Evolutionary conservation across 169 alveolate species (phyloP), one percentile per base, ranked within the genome.

Genomic region (Cryptosporidium meleagridis): DNA sequence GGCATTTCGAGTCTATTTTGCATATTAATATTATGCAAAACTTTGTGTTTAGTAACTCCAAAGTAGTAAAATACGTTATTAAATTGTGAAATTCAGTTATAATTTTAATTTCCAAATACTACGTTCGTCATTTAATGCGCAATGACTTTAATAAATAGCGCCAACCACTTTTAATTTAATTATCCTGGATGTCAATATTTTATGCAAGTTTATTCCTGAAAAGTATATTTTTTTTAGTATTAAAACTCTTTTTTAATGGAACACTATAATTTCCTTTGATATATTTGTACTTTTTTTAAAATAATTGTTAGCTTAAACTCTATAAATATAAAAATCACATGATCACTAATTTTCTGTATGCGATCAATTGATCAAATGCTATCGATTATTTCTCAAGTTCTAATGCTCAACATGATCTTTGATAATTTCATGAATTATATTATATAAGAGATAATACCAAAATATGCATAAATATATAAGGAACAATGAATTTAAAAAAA

Each of bases 1-100:
- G 70, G 52, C 86, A 86, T 86, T 62, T 65, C 69, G 23, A 51
- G 37, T 21, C 51, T 53, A 10, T 65, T 65, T 44, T 62, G 45
- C 48, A 80, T 31, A n/a, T 12, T 41, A 72, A 44, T 48, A 14
- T 35, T 12, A 33, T 52, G 35, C 70, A 72, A 72, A 55, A 21
- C 35, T 23, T 26, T 55, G 35, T 55, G 18, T 55, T n/a, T 5
- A 26, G 18, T 21, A 55, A 55, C 67, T 55, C 37, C 67, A 55
- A 37, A 23, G 8, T 39, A 7, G 67, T 55, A 55, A 55, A 55
- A 55, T 55, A 55, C 67, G 67, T 26, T n/a, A 55, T 23, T 55
- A 55, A 55, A 23, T 55, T 55, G 4, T 26, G 35, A 55, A 26
- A 16, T 26, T 55, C 21, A 48, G 23, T 48, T 55, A 10, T 55